Base-by-base conservation (phyloP, 345 rosid genomes). In the Toxicodendron radicans region DNA sequence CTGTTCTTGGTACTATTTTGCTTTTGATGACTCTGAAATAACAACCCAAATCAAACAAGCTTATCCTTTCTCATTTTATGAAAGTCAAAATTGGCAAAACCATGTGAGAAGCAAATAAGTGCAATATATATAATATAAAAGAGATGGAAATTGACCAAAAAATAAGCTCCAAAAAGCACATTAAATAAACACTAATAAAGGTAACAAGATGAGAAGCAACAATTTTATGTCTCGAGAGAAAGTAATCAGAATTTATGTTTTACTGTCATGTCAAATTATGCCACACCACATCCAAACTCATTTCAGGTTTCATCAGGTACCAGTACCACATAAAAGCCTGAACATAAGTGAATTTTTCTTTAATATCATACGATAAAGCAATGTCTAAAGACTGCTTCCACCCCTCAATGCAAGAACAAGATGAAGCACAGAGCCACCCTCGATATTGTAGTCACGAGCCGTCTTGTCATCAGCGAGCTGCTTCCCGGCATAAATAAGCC, bases 401-500 rank as follows among this genome's bases (percentile, higher is more conserved):
- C 98, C 99, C 79, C 99, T 90, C 69, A 91, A 84, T 14, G 99
- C 99, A 78, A 95, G 96, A 77, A 95, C 99, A 71, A 95, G 91
- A 84, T 95, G 98, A 69, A 95, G 99, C 75, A 95, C 99, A 14
- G 99, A 93, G 46, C 98, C 99, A 58, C 99, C 99, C 73, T 93
- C 98, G 13, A 95, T 90, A 70, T 93, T 91, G 87, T 91, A 95
- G 78, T 93, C 97, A 18, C 84, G 81, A 48, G 99, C 98, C 1
- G 98, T 93, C 70, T 91, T 95, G 82, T 95, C 99, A 81, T 95
- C 99, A 3, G 84, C 99, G 41, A 95, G 97, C 89, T 95, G 97
- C 84, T 91, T 95, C 1, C 99, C 98, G 0, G 94, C 97, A 67
- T 92, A 95, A 73, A 92, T 95, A n/a, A 95, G 93, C 90, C 92